Percentiles rank a stretch among this genome's conserved stretches.
These are phyloP conservation scores for Lineolata rhizophorae DNA, from an alignment of 495 filamentous ascomycete species.

Conservation along the genomic window DNA sequence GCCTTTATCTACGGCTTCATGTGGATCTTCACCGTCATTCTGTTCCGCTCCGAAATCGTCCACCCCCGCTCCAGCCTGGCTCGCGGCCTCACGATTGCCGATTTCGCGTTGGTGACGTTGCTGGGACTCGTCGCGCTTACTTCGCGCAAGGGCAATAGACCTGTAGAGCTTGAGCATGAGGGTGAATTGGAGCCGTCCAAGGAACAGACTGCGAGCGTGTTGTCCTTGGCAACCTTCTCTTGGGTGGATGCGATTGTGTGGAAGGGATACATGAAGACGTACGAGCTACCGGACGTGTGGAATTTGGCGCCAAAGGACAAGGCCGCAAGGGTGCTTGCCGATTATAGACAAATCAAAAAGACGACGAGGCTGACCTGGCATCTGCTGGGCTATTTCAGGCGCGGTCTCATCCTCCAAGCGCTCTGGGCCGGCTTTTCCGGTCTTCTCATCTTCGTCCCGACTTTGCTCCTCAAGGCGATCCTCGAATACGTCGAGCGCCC, in stretches of 20 bases:
- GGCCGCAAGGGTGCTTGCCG: conserved; percentile 49
- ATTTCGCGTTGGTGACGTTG: conserved; percentile 54
- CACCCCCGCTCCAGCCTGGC: conserved; percentile 44
- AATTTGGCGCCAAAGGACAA: conserved; percentile 77
- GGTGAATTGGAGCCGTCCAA: conserved; percentile 64
- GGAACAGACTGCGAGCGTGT: conserved; percentile 67
- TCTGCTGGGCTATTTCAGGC: conserved; percentile 63
- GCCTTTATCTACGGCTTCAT: conserved; percentile 62
- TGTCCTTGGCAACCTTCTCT: conserved; percentile 69
- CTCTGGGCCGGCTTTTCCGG: conserved; percentile 58
- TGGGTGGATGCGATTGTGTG: conserved; percentile 84
- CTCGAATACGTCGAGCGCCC: conserved; percentile 84
- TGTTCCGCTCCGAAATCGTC: conserved; percentile 71
- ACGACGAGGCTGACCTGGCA: conserved; percentile 63
- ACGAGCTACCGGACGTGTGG: conserved; percentile 75
- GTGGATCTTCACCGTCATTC: conserved; percentile 52
- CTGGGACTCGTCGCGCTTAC: conserved; percentile 53
- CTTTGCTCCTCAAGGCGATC: conserved; percentile 73
- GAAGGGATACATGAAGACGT: conserved; percentile 72
- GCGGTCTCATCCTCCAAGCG: conserved; percentile 53
- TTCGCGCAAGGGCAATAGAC: conserved; percentile 81
- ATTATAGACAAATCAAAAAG: conserved; percentile 73
- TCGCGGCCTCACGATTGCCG: conserved; percentile 36
- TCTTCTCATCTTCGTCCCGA: conserved; percentile 73
- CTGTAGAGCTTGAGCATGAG: conserved; percentile 67